Base-by-base conservation (phyloP, 164 flowering plant genomes). In the Magnolia sinica region DNA sequence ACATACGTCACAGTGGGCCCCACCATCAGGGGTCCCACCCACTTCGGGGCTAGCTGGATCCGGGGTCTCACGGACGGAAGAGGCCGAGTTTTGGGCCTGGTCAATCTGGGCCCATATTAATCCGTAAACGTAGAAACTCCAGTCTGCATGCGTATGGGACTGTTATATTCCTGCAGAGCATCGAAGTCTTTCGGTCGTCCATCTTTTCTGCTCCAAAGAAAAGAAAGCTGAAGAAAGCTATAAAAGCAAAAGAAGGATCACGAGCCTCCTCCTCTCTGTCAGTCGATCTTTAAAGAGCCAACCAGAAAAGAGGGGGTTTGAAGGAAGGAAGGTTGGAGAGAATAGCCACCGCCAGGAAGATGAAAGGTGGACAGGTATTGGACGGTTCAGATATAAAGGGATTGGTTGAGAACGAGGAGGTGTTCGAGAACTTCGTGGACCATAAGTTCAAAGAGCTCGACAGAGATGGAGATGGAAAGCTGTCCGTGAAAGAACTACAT, bases 371-470 rank as follows among this genome's bases (percentile, higher is more conserved):
- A 27, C 81, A 91, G 88, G 92, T 92, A 69, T 55, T 96, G 83
- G 97, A 96, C 79, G 97, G 98, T 79, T 89, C 97, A 9, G 89
- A 89, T 76, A 90, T 93, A 85, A 93, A 86, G 89, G 83, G 89
- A 89, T 85, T 93, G 87, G 99, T 96, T 87, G 95, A 74, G 83
- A 89, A 91, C 83, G 82, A 91, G 78, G 74, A 88, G 77, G 94
- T 88, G 71, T 95, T 95, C 66, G 81, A 82, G 76, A 87, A 67
- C 37, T 95, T 86, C 78, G 96, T 90, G 71, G 91, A 91, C 73
- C 88, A 87, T 78, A 95, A 93, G 91, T 93, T 90, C 68, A 50
- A 84, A 52, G 91, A 93, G 71, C 86, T 93, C 49, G 97, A 95
- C 68, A 78, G 50, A 9, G 93, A 95, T 78, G 55, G 80, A 52